Percentiles rank a stretch among this genome's conserved stretches.
Evolutionary conservation across 176 grass and related monocot species (phyloP).

Genomic region (Musa schizocarpa): DNA sequence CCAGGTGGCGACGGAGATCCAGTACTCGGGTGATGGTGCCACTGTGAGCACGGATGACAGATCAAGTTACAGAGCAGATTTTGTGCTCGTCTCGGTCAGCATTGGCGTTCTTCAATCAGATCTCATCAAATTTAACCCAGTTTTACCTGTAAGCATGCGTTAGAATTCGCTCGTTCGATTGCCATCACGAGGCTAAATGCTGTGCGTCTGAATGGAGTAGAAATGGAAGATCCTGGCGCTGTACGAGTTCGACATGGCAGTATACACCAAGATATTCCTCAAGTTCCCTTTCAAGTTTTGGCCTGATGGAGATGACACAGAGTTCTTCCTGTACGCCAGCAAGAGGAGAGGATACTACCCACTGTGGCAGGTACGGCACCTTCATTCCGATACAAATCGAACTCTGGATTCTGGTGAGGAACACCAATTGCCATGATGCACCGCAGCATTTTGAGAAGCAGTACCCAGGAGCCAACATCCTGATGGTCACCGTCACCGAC

Average conservation of each 20-base stretch:
- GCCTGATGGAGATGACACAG: slow-evolving; percentile 37
- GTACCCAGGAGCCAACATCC: slow-evolving; percentile 45
- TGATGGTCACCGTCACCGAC: slow-evolving; percentile 56
- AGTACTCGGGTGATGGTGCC: slow-evolving; percentile 20
- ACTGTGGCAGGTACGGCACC: slow-evolving; percentile 33
- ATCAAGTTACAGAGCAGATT: slow-evolving; percentile 29
- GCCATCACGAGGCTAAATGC: background rate
- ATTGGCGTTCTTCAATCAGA: slow-evolving; percentile 46
- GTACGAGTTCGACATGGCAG: slow-evolving; percentile 56
- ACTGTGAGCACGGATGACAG: slow-evolving; percentile 41
- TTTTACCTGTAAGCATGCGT: slow-evolving; percentile 31
- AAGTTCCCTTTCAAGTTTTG: slow-evolving; percentile 60
- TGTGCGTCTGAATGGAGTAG: background rate
- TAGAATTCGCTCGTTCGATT: background rate
- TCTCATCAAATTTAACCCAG: slow-evolving; percentile 46
- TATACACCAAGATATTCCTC: slow-evolving; percentile 69
- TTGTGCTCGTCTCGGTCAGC: slow-evolving; percentile 42
- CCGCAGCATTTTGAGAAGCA: slow-evolving; percentile 41
- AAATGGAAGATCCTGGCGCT: slow-evolving; percentile 34
- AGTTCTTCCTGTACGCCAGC: slow-evolving; percentile 55
- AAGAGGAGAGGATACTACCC: slow-evolving; percentile 49
- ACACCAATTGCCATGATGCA: background rate
- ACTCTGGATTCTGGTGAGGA: background rate
- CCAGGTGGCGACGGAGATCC: slow-evolving; percentile 35
- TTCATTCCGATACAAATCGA: background rate